These are phyloP conservation scores for Protomyces macrosporus DNA, from an alignment of 1,139 yeast genomes.

Conservation along the genomic window DNA sequence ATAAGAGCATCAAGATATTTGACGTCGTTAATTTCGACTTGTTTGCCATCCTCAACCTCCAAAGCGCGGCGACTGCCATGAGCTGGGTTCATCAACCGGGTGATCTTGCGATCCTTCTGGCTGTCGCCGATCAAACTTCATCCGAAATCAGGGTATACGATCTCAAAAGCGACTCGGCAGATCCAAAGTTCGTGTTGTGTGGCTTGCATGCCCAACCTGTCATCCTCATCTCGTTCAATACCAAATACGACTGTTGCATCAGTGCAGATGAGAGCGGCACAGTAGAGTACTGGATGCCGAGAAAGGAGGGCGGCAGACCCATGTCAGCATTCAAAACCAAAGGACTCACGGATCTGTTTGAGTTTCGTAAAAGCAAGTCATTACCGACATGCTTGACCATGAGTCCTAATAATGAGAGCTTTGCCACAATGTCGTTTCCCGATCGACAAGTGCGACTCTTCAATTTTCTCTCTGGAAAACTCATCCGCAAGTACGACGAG, in stretches of 20 bases:
- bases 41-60: conserved; percentile 41
- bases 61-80: conserved; percentile 35
- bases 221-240: conserved; percentile 38
- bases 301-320: conserved; percentile 33
- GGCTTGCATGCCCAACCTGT: conserved; percentile 41
- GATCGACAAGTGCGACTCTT: conserved; percentile 41
- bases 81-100: conserved; percentile 36
- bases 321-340: conserved; percentile 40
- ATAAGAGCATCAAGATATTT: conserved; percentile 41
- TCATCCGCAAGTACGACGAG: conserved; percentile 41
- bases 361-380: conserved; percentile 41
- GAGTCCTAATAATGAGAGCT: conserved; percentile 36
- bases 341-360: conserved; percentile 45
- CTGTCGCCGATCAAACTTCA: conserved; percentile 36
- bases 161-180: conserved; percentile 30
- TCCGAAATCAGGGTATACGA: conserved; percentile 37
- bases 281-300: conserved; percentile 46
- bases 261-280: conserved; percentile 44
- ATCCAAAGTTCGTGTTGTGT: conserved; percentile 31
- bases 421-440: conserved; percentile 39
- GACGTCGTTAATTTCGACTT: conserved; percentile 43
- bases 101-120: conserved; percentile 30
- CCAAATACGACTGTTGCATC: conserved; percentile 39
- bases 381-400: conserved; percentile 35
- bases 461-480: conserved; percentile 41